Conservation (phyloP, 305 asterid species). For the Petunia hybrid region DNA sequence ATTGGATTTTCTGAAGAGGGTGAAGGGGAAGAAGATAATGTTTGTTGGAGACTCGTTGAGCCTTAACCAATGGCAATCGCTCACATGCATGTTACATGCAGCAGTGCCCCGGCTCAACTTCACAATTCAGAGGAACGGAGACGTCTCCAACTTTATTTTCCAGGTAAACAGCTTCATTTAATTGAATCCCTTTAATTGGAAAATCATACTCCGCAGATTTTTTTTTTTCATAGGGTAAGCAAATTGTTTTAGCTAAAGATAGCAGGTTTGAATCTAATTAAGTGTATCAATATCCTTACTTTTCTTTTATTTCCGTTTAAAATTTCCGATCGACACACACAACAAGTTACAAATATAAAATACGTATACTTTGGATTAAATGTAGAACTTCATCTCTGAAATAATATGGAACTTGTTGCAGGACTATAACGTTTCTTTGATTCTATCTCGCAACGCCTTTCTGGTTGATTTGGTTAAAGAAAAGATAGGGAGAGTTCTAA, state of each 20-base stretch:
- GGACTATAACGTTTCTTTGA: slow-evolving; percentile 58
- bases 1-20: slow-evolving; percentile 56
- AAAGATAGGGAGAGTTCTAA: slow-evolving; percentile 55
- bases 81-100: slow-evolving; percentile 73
- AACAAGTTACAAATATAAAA: too few relatives aligned
- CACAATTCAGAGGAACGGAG: slow-evolving; percentile 48
- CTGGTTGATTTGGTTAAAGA: slow-evolving; percentile 63
- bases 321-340: too few relatives aligned
- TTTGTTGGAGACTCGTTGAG: slow-evolving; percentile 78
- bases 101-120: slow-evolving; percentile 52
- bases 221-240: too few relatives aligned
- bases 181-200: too few relatives aligned
- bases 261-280: too few relatives aligned
- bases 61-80: slow-evolving; percentile 82
- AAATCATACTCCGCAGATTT: too few relatives aligned
- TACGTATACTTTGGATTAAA: too few relatives aligned
- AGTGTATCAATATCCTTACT: too few relatives aligned
- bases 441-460: slow-evolving; percentile 64
- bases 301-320: too few relatives aligned
- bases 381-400: background rate
- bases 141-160: slow-evolving; percentile 56
- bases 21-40: slow-evolving; percentile 63
- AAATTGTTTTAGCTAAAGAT: too few relatives aligned
- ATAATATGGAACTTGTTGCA: slow-evolving; percentile 37
- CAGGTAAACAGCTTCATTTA: slow-evolving; percentile 40